Base-by-base conservation (phyloP, 106 monocot genomes). In the Dendrobium officinale region DNA sequence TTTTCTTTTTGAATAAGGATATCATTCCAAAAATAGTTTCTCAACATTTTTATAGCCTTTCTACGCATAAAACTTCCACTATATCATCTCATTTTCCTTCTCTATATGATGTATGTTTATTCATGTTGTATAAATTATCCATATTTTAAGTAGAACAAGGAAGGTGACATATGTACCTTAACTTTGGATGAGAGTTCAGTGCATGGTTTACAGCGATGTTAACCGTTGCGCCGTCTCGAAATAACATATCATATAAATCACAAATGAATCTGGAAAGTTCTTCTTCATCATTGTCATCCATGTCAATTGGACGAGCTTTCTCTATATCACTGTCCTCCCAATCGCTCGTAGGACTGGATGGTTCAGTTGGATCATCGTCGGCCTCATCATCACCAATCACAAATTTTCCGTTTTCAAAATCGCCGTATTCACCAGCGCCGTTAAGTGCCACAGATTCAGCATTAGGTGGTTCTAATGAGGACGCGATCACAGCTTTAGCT, bases 251-350 rank as follows among this genome's bases (percentile, higher is more conserved):
- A 68, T 99, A 99, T 17, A 99, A 43, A 27, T 81, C 75, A 48
- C 91, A 91, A 9, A 95, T 55, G 61, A 99, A 99, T 45, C 75
- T 54, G 16, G 92, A 87, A n/a, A 99, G 74, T 27, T 99, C 91
- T 67, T 95, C 99, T 75, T 99, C 95, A 55, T 93, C 82, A 5
- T 84, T 86, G 42, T 90, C 86, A 56, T 80, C 85, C 85, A 78
- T 80, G 49, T 78, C 79, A 22, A 77, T 29, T 0, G 79, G 64
- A 4, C 54, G 82, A 41, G 49, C 51, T 79, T 82, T 88, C 49
- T 90, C 94, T 6, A 27, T 74, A 54, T 99, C 99, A 59, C 88
- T 88, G 77, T 99, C 99, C 80, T 99, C 99, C 93, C 91, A 95
- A 64, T 95, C 95, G 72, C 99, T 99, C 9, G 75, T 42, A 9